phyloP scores from a whole-genome alignment of 2,329 filamentous ascomycete genomes.

The Phyllosticta citrichinensis region DNA sequence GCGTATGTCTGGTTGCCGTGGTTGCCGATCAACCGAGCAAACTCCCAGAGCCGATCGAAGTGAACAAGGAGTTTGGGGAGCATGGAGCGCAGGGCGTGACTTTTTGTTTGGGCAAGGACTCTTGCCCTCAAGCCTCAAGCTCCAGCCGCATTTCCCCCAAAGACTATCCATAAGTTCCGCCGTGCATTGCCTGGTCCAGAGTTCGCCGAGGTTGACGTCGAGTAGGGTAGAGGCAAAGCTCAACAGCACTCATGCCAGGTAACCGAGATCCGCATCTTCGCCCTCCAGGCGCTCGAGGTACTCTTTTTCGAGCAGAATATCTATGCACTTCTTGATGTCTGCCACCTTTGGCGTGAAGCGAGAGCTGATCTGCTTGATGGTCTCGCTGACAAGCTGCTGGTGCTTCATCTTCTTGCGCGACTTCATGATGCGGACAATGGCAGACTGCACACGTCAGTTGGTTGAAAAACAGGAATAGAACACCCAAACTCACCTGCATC shows the following conservation, averaged over 20 bases:
- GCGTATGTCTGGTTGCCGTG: no score
- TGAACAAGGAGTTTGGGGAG: not conserved
- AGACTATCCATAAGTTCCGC: not conserved
- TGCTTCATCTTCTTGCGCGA: constrained; percentile 99
- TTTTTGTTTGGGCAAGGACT: no score
- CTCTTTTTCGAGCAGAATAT: constrained; percentile 96
- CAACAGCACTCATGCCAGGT: constrained; percentile 55
- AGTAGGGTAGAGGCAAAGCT: not conserved
- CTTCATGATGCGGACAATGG: constrained; percentile 99
- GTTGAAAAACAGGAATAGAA: not conserved
- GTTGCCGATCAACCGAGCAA: not conserved
- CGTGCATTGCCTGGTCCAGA: not conserved
- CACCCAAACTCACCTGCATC: constrained; percentile 65
- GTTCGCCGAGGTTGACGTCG: not conserved
- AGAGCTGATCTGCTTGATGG: constrained; percentile 86
- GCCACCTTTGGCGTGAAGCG: constrained; percentile 87
- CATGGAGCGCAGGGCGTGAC: not conserved
- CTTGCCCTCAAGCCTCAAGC: no score
- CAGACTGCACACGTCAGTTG: constrained; percentile 55
- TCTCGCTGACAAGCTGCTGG: constrained; percentile 84
- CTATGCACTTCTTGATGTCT: constrained; percentile 99
- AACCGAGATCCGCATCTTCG: constrained; percentile 68
- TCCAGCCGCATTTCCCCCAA: not conserved
- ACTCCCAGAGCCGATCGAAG: constrained; percentile 1
- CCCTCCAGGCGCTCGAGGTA: constrained; percentile 93